Conservation (phyloP, 805 yeast species). For the Debaryomyces hansenii region DNA sequence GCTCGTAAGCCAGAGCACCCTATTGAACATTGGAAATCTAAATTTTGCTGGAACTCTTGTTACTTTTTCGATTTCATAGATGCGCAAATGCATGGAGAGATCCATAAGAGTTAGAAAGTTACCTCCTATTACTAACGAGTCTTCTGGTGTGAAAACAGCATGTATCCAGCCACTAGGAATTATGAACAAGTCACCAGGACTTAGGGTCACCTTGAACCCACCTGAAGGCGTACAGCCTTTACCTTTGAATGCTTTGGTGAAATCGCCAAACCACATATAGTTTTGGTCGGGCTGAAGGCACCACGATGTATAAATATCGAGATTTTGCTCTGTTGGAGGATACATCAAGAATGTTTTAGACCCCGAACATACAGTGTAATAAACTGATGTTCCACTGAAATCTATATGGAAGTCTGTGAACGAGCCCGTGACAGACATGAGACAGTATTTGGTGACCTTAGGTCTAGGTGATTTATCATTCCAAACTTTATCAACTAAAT, state of each 20-base stretch:
- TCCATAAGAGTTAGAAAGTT: slow-evolving; percentile 72
- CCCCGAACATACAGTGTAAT: slow-evolving; percentile 80
- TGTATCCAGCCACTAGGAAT: slow-evolving; percentile 95
- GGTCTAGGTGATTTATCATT: slow-evolving; percentile 40
- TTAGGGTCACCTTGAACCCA: slow-evolving; percentile 56
- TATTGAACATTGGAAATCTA: slow-evolving; percentile 74
- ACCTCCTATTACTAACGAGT: slow-evolving; percentile 84
- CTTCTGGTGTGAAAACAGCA: slow-evolving; percentile 80
- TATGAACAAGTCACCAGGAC: slow-evolving; percentile 70
- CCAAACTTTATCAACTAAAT: slow-evolving; percentile 74
- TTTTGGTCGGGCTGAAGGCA: slow-evolving; percentile 64
- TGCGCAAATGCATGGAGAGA: slow-evolving; percentile 59
- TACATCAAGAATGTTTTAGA: slow-evolving; percentile 69
- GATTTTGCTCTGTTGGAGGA: slow-evolving; percentile 71
- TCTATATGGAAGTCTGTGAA: slow-evolving; percentile 91
- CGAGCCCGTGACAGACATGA: slow-evolving; percentile 80
- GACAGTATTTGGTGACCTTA: slow-evolving; percentile 70
- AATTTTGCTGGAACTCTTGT: slow-evolving; percentile 77
- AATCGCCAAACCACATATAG: slow-evolving; percentile 62
- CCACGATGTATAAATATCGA: slow-evolving; percentile 69
- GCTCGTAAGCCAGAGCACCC: slow-evolving; percentile 68
- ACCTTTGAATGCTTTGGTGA: slow-evolving; percentile 31
- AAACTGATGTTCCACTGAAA: slow-evolving; percentile 91
- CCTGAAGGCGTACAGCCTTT: slow-evolving; percentile 25
- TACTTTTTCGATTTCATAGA: slow-evolving; percentile 59